A percentile compares a stretch with the other conserved stretches of the same genome.
These are phyloP conservation scores for Botryosphaeria dothidea DNA, from an alignment of 2,329 filamentous ascomycete species.

Conservation along the genomic window DNA sequence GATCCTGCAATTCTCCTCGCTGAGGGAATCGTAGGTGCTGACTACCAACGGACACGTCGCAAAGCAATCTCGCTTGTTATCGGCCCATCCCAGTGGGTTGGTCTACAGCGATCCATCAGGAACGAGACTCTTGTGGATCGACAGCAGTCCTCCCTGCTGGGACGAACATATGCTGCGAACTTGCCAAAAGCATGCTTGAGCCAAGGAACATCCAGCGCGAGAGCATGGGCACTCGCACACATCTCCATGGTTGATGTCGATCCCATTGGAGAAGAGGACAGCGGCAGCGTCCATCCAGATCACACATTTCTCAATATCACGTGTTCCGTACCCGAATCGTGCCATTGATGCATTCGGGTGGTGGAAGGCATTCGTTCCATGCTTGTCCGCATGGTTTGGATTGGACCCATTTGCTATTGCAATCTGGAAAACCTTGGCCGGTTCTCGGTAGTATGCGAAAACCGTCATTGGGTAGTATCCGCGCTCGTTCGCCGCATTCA, in stretches of 20 bases:
- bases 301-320: neutral
- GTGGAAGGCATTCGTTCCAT: neutral
- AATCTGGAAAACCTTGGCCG: neutral
- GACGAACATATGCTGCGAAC: no score
- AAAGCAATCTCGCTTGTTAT: no score
- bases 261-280: neutral
- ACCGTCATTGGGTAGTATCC: neutral
- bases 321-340: no score
- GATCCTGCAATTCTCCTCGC: no score
- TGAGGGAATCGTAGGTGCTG: no score
- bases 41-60: no score
- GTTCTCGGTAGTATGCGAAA: rapidly evolving
- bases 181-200: no score
- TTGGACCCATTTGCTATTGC: neutral
- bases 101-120: no score
- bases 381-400: neutral
- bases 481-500: neutral
- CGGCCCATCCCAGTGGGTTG: no score
- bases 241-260: neutral
- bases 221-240: neutral
- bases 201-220: neutral
- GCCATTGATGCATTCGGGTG: neutral
- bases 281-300: neutral
- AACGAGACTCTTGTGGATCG: no score
- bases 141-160: no score